A percentile compares a stretch with the other conserved stretches of the same genome.
phyloP scores from a whole-genome alignment of 345 rosid species.

The Arabidopsis arenosa region DNA sequence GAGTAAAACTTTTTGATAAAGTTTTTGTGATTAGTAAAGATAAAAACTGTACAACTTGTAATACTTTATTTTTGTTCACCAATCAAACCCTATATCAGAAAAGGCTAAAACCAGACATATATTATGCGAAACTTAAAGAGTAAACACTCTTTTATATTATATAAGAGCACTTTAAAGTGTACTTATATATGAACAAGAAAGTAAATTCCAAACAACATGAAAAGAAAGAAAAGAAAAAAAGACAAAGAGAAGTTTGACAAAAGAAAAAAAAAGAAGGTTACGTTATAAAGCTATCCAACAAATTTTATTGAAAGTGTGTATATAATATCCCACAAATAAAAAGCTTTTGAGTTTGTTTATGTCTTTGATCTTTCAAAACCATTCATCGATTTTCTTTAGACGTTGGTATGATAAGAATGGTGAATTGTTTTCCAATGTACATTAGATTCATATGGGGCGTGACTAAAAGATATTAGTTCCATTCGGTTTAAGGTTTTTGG shows the following conservation, averaged over 20 bases:
- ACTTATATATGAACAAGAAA: constrained; percentile 6
- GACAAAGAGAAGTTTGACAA: constrained; percentile 5
- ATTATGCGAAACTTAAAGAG: neutral
- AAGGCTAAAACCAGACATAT: too few species aligned
- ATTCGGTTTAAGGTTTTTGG: neutral
- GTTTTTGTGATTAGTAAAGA: too few species aligned
- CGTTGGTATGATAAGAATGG: neutral
- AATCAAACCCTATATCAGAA: too few species aligned
- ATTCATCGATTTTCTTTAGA: neutral
- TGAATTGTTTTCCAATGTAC: neutral
- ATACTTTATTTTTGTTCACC: too few species aligned
- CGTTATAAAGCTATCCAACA: constrained; percentile 23
- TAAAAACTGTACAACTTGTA: too few species aligned
- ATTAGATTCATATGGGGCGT: neutral
- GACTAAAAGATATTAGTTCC: neutral
- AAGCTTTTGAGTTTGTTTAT: neutral
- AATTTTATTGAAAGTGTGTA: constrained; percentile 6
- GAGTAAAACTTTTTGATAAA: too few species aligned
- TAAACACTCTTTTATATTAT: constrained; percentile 8
- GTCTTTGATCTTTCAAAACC: neutral
- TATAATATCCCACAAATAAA: constrained; percentile 3
- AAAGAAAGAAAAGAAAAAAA: constrained; percentile 28
- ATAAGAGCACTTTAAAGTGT: constrained; percentile 23
- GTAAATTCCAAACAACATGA: constrained; percentile 20
- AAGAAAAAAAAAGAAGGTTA: neutral